phyloP scores from a whole-genome alignment of 768 basidiomycete genomes.

The Boletus eberwhitei region DNA sequence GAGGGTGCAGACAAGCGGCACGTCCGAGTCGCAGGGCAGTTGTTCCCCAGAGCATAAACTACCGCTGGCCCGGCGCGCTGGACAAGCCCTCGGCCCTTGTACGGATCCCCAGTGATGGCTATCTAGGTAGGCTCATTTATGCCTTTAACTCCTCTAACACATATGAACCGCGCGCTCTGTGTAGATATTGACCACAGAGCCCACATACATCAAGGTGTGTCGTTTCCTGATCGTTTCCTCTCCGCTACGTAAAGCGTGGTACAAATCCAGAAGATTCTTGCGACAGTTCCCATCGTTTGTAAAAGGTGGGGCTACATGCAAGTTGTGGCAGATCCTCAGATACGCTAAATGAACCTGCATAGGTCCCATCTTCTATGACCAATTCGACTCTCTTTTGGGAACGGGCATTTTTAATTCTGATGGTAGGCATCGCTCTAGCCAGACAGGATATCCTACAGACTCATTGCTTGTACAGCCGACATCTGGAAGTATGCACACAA shows the following conservation, averaged over 20 bases:
- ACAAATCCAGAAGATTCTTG: conserved; percentile 32
- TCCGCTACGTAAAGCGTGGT: neutral
- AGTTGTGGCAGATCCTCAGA: neutral
- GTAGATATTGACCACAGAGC: conserved; percentile 38
- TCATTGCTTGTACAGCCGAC: conserved; percentile 23
- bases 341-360: neutral
- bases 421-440: conserved; percentile 16
- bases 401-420: conserved; percentile 43
- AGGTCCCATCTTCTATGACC: conserved; percentile 26
- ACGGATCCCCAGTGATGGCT: conserved; percentile 41
- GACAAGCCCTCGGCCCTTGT: conserved; percentile 42
- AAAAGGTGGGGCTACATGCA: conserved; percentile 28
- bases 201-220: conserved; percentile 39
- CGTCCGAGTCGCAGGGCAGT: conserved; percentile 46
- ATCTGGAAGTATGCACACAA: conserved; percentile 36
- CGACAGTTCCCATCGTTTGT: conserved; percentile 36
- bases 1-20: conserved; percentile 41
- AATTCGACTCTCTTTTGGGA: conserved; percentile 31
- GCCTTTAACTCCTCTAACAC: neutral
- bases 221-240: neutral
- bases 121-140: conserved; percentile 38
- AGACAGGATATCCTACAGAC: neutral
- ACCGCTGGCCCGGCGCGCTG: conserved; percentile 43
- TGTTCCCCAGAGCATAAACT: conserved; percentile 38
- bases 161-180: neutral